phyloP scores from a whole-genome alignment of 805 yeast genomes.

The Saccharomycopsis sp. region DNA sequence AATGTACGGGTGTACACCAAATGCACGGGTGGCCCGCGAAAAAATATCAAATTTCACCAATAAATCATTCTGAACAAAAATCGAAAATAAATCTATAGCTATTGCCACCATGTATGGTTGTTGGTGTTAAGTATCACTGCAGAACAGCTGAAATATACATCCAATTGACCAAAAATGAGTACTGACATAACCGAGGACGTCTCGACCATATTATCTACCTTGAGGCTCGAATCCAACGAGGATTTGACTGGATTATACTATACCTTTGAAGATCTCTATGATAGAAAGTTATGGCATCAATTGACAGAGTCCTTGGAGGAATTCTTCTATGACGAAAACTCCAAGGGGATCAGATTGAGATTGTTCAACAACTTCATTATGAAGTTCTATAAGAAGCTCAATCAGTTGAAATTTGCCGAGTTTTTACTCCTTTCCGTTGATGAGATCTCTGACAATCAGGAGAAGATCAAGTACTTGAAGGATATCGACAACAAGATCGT shows the following conservation, averaged over 20 bases:
- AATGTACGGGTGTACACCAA: too few relatives aligned
- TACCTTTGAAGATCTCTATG: conserved; percentile 72
- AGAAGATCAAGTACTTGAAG: conserved; percentile 44
- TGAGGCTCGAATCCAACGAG: conserved; percentile 17
- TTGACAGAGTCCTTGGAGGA: conserved; percentile 60
- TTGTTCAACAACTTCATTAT: conserved; percentile 66
- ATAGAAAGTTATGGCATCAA: conserved; percentile 93
- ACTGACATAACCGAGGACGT: conserved; percentile 16
- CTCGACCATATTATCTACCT: conserved; percentile 13
- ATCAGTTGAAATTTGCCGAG: conserved; percentile 71
- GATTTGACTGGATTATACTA: conserved; percentile 18
- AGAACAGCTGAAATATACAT: neutral
- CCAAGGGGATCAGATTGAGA: conserved; percentile 52
- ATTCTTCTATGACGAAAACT: conserved; percentile 51
- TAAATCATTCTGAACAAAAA: neutral
- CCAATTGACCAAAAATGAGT: neutral
- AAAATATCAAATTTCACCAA: neutral
- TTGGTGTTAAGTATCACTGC: too few relatives aligned
- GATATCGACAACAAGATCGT: conserved; percentile 41
- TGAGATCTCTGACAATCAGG: conserved; percentile 36
- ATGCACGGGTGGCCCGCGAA: neutral
- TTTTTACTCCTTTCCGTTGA: conserved; percentile 55
- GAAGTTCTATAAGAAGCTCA: conserved; percentile 62
- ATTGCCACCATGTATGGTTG: neutral
- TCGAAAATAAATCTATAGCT: neutral